These are phyloP conservation scores for Chrysosporium queenslandicum DNA, from an alignment of 2,329 filamentous ascomycete genomes.

Conservation along the genomic window DNA sequence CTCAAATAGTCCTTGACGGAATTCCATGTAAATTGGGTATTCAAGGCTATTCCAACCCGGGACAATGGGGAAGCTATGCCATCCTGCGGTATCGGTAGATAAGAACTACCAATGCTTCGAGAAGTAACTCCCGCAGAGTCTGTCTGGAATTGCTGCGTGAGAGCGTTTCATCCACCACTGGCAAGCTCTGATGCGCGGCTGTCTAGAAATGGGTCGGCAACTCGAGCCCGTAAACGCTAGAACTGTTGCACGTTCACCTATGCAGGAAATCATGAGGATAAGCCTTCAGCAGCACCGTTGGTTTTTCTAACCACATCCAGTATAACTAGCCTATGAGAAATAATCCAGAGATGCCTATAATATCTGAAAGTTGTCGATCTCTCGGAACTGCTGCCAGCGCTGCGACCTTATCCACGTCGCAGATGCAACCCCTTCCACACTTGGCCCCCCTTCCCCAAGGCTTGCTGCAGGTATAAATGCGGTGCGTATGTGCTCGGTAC, in stretches of 20 bases:
- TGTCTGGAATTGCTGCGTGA: too few relatives aligned
- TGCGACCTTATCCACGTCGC: background rate
- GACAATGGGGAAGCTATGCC: too few relatives aligned
- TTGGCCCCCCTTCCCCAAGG: background rate
- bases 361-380: background rate
- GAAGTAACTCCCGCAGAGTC: too few relatives aligned
- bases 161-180: background rate
- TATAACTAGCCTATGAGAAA: too few relatives aligned
- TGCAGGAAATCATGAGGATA: background rate
- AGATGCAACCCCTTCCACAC: background rate
- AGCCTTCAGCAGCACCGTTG: too few relatives aligned
- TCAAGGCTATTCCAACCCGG: too few relatives aligned
- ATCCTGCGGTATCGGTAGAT: too few relatives aligned
- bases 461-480: background rate
- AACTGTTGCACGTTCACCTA: background rate
- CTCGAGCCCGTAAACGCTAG: background rate
- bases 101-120: too few relatives aligned
- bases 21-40: too few relatives aligned
- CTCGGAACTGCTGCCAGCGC: background rate
- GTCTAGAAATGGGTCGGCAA: background rate
- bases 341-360: too few relatives aligned
- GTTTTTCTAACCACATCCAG: too few relatives aligned
- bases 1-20: too few relatives aligned
- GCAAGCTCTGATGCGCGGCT: background rate
- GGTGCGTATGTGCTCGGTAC: slow-evolving; percentile 4